Conservation (phyloP, 345 rosid species). For the Lepidium africanum region DNA sequence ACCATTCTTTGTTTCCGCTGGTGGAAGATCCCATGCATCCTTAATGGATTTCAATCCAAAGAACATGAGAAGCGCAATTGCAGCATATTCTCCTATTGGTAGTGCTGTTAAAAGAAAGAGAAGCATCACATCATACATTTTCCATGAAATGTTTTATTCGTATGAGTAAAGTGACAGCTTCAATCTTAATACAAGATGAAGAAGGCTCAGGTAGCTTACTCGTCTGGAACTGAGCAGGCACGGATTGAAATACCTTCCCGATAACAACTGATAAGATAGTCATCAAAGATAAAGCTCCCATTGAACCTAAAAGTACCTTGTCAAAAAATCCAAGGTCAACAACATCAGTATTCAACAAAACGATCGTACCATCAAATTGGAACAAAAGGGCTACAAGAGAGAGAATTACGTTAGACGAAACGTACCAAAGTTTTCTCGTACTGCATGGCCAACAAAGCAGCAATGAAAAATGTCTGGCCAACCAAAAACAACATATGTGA, state of each 20-base stretch:
- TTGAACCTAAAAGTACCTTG: constrained; percentile 96
- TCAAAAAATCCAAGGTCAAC: constrained; percentile 28
- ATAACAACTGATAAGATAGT: constrained; percentile 84
- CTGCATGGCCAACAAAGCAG: constrained; percentile 98
- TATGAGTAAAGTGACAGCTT: background rate
- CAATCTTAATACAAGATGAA: background rate
- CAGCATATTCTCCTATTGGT: constrained; percentile 98
- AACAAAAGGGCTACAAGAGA: background rate
- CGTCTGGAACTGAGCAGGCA: constrained; percentile 96
- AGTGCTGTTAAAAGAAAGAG: constrained; percentile 48
- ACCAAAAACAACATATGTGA: constrained; percentile 6
- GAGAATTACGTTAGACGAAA: constrained; percentile 11
- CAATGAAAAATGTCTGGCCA: constrained; percentile 90
- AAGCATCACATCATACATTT: constrained; percentile 12
- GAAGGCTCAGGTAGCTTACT: constrained; percentile 42
- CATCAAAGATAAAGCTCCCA: constrained; percentile 97
- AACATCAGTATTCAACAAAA: constrained; percentile 13
- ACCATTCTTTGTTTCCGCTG: constrained; percentile 44
- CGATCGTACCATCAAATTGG: background rate
- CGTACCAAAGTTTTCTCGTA: constrained; percentile 89
- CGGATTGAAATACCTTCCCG: constrained; percentile 84
- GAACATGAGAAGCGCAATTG: constrained; percentile 76
- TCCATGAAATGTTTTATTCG: background rate
- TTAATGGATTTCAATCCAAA: constrained; percentile 95
- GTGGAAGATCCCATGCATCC: constrained; percentile 93